These are phyloP conservation scores for Phytophthora pisi DNA, from an alignment of 352 stramenopile genomes.

Conservation along the genomic window DNA sequence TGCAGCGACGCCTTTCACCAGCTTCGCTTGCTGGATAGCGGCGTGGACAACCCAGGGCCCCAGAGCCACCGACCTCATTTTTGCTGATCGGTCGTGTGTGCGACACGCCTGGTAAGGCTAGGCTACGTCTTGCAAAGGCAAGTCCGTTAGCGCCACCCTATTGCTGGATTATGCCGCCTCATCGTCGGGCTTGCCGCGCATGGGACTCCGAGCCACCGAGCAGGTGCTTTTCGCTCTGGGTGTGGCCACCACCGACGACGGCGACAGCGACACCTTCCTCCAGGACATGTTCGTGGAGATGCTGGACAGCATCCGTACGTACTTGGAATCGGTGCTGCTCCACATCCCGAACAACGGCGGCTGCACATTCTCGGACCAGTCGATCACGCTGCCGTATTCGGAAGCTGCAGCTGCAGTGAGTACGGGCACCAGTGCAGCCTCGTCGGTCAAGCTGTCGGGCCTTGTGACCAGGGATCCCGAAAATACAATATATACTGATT, in stretches of 20 bases:
- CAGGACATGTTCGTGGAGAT: slow-evolving; percentile 3
- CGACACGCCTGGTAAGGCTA: neutral
- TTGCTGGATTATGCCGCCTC: slow-evolving; percentile 33
- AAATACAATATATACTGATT: too few relatives aligned
- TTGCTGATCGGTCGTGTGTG: slow-evolving; percentile 1
- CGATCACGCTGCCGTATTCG: slow-evolving; percentile 25
- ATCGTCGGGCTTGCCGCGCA: slow-evolving; percentile 33
- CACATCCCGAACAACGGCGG: slow-evolving; percentile 35
- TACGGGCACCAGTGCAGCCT: neutral
- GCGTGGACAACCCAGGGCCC: too few relatives aligned
- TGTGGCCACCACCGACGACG: neutral
- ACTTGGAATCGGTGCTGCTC: slow-evolving; percentile 19
- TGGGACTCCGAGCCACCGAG: slow-evolving; percentile 16
- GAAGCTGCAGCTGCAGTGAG: neutral
- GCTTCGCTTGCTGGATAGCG: neutral
- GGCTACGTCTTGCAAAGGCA: slow-evolving; percentile 18
- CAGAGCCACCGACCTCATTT: neutral
- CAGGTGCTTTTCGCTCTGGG: slow-evolving; percentile 15
- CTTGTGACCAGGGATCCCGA: neutral
- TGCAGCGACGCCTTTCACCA: neutral
- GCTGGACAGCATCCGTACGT: neutral
- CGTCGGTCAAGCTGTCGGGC: slow-evolving; percentile 3
- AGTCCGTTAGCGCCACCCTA: slow-evolving; percentile 35
- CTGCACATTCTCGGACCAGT: slow-evolving; percentile 36
- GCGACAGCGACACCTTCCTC: neutral